These are phyloP conservation scores for Fusarium nematophilum DNA, from an alignment of 2,329 filamentous ascomycete genomes.

Conservation along the genomic window DNA sequence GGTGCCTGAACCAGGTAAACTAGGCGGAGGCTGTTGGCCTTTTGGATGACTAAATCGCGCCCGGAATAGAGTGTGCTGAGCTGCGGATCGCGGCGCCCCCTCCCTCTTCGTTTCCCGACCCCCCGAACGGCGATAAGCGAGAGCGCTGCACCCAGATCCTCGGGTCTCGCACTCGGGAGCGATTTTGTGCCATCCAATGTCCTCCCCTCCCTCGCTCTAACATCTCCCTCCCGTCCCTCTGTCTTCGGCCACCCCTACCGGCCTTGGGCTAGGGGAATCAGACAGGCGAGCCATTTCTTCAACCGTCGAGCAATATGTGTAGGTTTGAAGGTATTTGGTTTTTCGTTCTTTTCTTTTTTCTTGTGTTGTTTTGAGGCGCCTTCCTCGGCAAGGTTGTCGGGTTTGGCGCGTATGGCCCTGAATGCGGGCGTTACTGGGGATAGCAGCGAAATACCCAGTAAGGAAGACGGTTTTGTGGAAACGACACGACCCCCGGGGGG, in stretches of 20 bases:
- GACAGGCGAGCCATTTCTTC: conserved; percentile 14
- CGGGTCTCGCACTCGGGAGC: conserved; percentile 36
- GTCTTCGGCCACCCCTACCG: conserved; percentile 24
- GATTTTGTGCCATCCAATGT: too few relatives aligned
- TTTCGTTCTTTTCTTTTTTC: not conserved
- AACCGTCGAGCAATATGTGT: conserved; percentile 25
- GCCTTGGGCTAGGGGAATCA: conserved; percentile 15
- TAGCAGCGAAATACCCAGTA: conserved; percentile 1
- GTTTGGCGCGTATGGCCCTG: not conserved
- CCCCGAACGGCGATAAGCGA: conserved; percentile 47
- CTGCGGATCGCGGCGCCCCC: conserved; percentile 26
- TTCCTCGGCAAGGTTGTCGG: conserved; percentile 6
- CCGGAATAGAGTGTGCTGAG: not conserved
- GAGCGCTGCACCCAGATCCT: conserved; percentile 47
- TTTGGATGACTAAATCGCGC: conserved; percentile 27
- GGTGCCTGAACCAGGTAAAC: too few relatives aligned
- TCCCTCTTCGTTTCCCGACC: conserved; percentile 20
- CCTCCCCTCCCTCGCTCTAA: not conserved
- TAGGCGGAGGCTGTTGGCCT: too few relatives aligned
- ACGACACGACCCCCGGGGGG: not conserved
- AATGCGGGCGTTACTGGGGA: not conserved
- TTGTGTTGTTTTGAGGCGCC: conserved; percentile 2
- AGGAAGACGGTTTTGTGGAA: conserved; percentile 11
- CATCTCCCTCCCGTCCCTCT: conserved; percentile 22
- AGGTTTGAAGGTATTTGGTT: conserved; percentile 4